Percentiles rank a stretch among this genome's conserved stretches.
These are phyloP conservation scores for Tympanopsis confertula DNA, from an alignment of 2,329 filamentous ascomycete species.

Conservation along the genomic window DNA sequence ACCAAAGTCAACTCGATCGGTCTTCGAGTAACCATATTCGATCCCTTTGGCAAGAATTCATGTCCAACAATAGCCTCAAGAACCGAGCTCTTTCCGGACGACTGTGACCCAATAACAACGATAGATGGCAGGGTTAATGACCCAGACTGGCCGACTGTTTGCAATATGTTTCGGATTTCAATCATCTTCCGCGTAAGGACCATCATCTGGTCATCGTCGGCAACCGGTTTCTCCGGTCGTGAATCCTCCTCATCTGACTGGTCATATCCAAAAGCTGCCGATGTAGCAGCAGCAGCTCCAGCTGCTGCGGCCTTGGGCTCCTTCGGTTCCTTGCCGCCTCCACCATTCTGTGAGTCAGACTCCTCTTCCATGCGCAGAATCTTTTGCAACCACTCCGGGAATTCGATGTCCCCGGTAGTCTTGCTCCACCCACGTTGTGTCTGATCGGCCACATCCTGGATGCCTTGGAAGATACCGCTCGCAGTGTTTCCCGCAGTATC, in stretches of 20 bases:
- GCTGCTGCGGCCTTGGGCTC: slow-evolving; percentile 47
- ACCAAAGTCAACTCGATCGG: slow-evolving; percentile 93
- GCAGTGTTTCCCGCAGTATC: slow-evolving; percentile 63
- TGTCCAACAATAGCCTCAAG: slow-evolving; percentile 94
- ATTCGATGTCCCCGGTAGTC: slow-evolving; percentile 65
- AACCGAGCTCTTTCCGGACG: slow-evolving; percentile 94
- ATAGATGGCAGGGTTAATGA: slow-evolving; percentile 85
- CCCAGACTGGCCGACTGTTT: slow-evolving; percentile 83
- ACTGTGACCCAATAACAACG: slow-evolving; percentile 97
- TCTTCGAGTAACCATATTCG: slow-evolving; percentile 92
- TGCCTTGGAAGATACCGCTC: slow-evolving; percentile 56
- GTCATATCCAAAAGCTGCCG: slow-evolving; percentile 62
- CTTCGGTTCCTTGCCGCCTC: slow-evolving; percentile 32
- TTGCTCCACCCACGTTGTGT: slow-evolving; percentile 71
- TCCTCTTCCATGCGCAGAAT: slow-evolving; percentile 22
- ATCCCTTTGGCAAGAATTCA: slow-evolving; percentile 94
- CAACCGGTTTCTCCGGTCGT: slow-evolving; percentile 36
- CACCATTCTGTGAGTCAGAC: slow-evolving; percentile 20
- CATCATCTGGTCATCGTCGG: slow-evolving; percentile 98
- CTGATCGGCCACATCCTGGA: slow-evolving; percentile 66
- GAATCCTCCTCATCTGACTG: slow-evolving; percentile 52
- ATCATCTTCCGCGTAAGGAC: slow-evolving; percentile 98
- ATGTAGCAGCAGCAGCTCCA: slow-evolving; percentile 60
- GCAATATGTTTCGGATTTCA: slow-evolving; percentile 84
- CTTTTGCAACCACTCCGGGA: slow-evolving; percentile 68